Base-by-base conservation (phyloP, 176 grass and related monocot genomes). In the Pharus latifolius region DNA sequence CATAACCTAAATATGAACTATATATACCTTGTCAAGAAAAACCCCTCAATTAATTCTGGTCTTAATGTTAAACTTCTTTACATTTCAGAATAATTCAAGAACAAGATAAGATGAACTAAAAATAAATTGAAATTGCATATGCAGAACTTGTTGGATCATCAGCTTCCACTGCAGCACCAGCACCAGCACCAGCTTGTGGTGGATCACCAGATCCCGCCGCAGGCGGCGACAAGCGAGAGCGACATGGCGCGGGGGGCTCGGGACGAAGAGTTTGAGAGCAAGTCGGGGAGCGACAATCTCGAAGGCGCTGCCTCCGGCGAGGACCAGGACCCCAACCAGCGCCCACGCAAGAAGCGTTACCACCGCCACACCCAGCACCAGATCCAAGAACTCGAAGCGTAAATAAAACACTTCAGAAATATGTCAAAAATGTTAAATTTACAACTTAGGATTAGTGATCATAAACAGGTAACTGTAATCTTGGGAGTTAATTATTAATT, bases 301-400 rank as follows among this genome's bases (percentile, higher is more conserved):
- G 80, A 68, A 48, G 72, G 78, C 15, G 80, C 60, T 2, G 76
- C 67, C 67, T 73, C 54, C 42, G 76, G 75, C 0, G 82, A 76
- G 12, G 70, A 87, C 15, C 82, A 96, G 66, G 95, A 99, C 27
- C 82, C 77, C 0, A 75, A 78, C 42, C 64, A 86, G 68, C 85
- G 80, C 5, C 87, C 87, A 5, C 69, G 82, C 33, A 99, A 99
- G 84, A 99, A 99, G 69, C 95, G 95, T 22, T 99, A 99, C 31
- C 95, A 94, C 56, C 95, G 95, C 58, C 95, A 99, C 76, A 99
- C 90, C 2, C 95, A 94, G 20, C 95, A 99, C 26, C 95, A 99
- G 82, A 94, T 99, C 47, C 87, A 90, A 70, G 87, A 91, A 61
- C 82, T 99, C 4, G 95, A 99, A 49, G 40, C 81, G 84, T 92